A percentile compares a stretch with the other conserved stretches of the same genome.
Evolutionary conservation across 2,329 filamentous ascomycete species (phyloP).

Genomic region (Purpureocillium takamizusanense): DNA sequence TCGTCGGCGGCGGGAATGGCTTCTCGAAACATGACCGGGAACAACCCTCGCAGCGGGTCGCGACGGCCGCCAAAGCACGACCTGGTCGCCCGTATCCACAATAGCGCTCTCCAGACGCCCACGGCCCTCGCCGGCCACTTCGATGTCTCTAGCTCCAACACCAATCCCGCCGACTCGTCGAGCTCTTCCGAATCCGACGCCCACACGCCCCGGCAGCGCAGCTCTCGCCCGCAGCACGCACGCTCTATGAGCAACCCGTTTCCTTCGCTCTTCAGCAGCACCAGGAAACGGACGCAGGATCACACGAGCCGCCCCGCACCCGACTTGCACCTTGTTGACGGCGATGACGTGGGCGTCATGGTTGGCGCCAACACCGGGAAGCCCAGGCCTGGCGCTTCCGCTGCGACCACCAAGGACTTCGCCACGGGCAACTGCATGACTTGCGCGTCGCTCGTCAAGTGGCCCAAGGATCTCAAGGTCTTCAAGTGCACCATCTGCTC

Average conservation of each 20-base stretch:
- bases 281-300: slow-evolving; percentile 46
- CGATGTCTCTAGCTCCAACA: slow-evolving; percentile 17
- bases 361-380: slow-evolving; percentile 7
- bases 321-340: slow-evolving; percentile 17
- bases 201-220: slow-evolving; percentile 16
- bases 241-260: slow-evolving; percentile 75
- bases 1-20: slow-evolving; percentile 14
- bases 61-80: slow-evolving; percentile 18
- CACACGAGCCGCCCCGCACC: slow-evolving; percentile 22
- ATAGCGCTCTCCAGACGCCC: slow-evolving; percentile 22
- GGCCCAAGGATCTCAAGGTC: slow-evolving; percentile 62
- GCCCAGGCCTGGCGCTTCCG: slow-evolving; percentile 22
- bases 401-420: slow-evolving; percentile 46
- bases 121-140: slow-evolving; percentile 16
- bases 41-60: slow-evolving; percentile 16
- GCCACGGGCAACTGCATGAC: slow-evolving; percentile 73
- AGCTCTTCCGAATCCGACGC: slow-evolving; percentile 36
- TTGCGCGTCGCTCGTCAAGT: slow-evolving; percentile 71
- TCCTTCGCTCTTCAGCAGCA: slow-evolving; percentile 57
- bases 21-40: no score
- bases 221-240: slow-evolving; percentile 14
- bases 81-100: slow-evolving; percentile 26
- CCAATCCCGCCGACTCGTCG: slow-evolving; percentile 21
- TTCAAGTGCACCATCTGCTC: slow-evolving; percentile 80
- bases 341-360: slow-evolving; percentile 18